Evolutionary conservation across 1,284 basidiomycete species (phyloP), one percentile per base, ranked within the genome.

Genomic region (Moesziomyces sp.): DNA sequence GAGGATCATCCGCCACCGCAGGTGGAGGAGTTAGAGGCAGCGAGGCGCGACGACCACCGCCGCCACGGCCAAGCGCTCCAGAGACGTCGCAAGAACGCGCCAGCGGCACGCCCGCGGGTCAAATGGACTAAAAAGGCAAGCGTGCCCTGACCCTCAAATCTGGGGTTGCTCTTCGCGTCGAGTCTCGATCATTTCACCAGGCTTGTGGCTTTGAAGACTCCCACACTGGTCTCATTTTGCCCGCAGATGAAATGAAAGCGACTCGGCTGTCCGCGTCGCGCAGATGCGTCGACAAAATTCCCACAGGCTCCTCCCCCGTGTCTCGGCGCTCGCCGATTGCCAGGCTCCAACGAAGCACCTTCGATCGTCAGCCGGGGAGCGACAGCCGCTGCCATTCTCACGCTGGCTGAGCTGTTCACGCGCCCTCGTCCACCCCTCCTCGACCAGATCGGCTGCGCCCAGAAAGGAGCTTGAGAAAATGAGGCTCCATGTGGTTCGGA

Each of bases 261-360:
- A 52, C 52, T 62, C 60, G 53, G 28, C 46, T 60, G 35, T 38
- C 35, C 16, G 35, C 35, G 35, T 38, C 35, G 35, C 35, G 35
- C 35, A 38, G 16, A 38, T 38, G 35, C 35, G 35, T 38, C 35
- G 35, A 38, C 13, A 18, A 38, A 16, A 6, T 38, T 38, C 35
- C 35, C 35, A 38, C 35, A 38, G 35, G 35, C 35, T 14, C 16
- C 35, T 38, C 35, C 35, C 13, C 35, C 35, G 35, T 38, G 35
- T 38, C 35, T 38, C 35, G 35, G 14, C 16, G 35, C 35, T 18
- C 35, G 35, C 13, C 14, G 14, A 16, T 38, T 14, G 35, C 35
- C 3, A 16, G 35, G 35, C 35, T 38, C 14, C 3, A 11, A 13
- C 14, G 1, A 38, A 38, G 30, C 11, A 38, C 14, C 35, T 14